phyloP scores from a whole-genome alignment of 208 protist species.

The Acanthamoeba sp. region DNA sequence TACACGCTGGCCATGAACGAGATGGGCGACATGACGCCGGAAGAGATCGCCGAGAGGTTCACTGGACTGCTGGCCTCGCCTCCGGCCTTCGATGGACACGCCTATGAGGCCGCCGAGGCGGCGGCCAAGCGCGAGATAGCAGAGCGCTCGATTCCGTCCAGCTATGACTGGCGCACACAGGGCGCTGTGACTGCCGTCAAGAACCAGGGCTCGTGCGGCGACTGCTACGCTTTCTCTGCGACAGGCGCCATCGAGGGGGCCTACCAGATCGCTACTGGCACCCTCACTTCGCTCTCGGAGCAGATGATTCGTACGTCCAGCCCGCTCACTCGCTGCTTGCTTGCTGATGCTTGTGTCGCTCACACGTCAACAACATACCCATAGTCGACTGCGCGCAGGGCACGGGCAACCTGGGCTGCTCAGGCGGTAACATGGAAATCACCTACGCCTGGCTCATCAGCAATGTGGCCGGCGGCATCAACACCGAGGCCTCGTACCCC shows the following conservation, averaged over 20 bases:
- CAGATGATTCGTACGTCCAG: constrained; percentile 22
- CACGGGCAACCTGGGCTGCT: constrained; percentile 91
- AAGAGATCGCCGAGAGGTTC: constrained; percentile 67
- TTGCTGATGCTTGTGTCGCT: neutral
- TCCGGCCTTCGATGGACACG: neutral
- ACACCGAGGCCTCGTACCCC: constrained; percentile 87
- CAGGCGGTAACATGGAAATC: constrained; percentile 93
- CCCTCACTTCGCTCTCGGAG: constrained; percentile 60
- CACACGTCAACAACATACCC: neutral
- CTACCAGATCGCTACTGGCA: constrained; percentile 78
- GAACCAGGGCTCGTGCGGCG: constrained; percentile 96
- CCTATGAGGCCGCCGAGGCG: neutral
- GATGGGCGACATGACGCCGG: constrained; percentile 79
- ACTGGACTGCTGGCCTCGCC: neutral
- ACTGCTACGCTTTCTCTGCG: constrained; percentile 97
- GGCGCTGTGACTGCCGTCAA: constrained; percentile 95
- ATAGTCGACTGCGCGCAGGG: constrained; percentile 89
- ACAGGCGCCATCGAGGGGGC: constrained; percentile 94
- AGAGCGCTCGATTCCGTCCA: constrained; percentile 86
- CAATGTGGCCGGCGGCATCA: constrained; percentile 90
- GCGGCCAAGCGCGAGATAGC: constrained; percentile 19
- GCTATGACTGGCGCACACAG: constrained; percentile 92
- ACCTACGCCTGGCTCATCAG: constrained; percentile 91
- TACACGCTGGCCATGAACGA: constrained; percentile 79
- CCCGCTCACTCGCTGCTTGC: neutral